Percentiles rank a stretch among this genome's conserved stretches.
Conservation (phyloP, 345 rosid genomes). For the Pistacia integerrima region DNA sequence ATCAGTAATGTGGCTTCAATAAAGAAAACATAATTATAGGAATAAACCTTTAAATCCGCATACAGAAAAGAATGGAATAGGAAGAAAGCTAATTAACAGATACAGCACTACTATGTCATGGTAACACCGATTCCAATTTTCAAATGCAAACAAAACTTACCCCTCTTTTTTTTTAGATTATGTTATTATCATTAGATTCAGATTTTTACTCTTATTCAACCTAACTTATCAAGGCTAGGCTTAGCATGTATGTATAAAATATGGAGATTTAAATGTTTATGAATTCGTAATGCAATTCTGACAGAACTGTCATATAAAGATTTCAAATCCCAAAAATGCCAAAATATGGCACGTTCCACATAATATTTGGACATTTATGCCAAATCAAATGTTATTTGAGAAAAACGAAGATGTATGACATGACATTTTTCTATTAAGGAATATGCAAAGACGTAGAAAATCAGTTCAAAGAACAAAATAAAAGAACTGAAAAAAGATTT, state of each 20-base stretch:
- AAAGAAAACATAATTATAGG: not conserved
- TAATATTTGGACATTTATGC: not conserved
- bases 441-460: too few species aligned
- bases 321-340: not conserved
- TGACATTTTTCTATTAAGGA: too few species aligned
- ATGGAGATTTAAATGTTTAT: not conserved
- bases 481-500: too few species aligned
- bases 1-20: not conserved
- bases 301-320: not conserved
- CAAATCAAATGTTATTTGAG: not conserved
- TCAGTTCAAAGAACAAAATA: too few species aligned
- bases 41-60: not conserved
- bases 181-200: conserved; percentile 1
- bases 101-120: not conserved
- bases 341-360: not conserved
- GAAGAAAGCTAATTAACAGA: conserved; percentile 9
- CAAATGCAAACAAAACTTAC: conserved; percentile 6
- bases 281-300: not conserved
- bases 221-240: not conserved
- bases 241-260: not conserved
- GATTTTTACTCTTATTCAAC: not conserved
- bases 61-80: conserved; percentile 7
- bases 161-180: not conserved
- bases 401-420: too few species aligned
- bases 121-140: not conserved